A percentile compares a stretch with the other conserved stretches of the same genome.
These are phyloP conservation scores for Thelephora terrestris DNA, from an alignment of 1,284 basidiomycete genomes.

Conservation along the genomic window DNA sequence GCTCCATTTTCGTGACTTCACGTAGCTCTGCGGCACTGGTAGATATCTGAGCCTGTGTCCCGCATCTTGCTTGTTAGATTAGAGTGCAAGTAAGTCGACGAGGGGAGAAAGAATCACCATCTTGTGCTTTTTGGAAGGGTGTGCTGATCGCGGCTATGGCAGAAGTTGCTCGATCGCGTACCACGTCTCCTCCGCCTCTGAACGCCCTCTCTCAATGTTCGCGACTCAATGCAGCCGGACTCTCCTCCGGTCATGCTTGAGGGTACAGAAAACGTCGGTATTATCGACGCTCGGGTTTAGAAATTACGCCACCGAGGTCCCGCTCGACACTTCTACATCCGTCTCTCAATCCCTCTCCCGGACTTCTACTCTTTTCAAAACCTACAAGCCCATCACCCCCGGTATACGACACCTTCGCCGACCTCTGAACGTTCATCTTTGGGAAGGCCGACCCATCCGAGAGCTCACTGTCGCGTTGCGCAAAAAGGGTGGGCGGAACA, in stretches of 20 bases:
- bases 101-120: too few relatives aligned
- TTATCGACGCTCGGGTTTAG: slow-evolving; percentile 2
- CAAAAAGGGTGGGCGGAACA: slow-evolving; percentile 81
- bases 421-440: slow-evolving; percentile 76
- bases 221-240: slow-evolving; percentile 21
- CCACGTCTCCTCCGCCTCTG: background rate
- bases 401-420: slow-evolving; percentile 81
- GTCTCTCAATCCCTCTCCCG: slow-evolving; percentile 27
- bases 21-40: slow-evolving; percentile 69
- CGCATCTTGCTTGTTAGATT: too few relatives aligned
- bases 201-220: slow-evolving; percentile 14
- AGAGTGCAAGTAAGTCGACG: too few relatives aligned
- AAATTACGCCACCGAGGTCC: slow-evolving; percentile 24
- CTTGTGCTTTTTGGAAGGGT: too few relatives aligned
- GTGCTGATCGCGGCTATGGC: too few relatives aligned
- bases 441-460: slow-evolving; percentile 76
- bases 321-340: slow-evolving; percentile 14
- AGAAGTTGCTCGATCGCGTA: background rate
- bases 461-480: slow-evolving; percentile 77
- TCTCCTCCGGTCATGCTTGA: slow-evolving; percentile 20
- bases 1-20: slow-evolving; percentile 93
- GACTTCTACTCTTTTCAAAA: slow-evolving; percentile 65
- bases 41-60: slow-evolving; percentile 43
- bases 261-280: slow-evolving; percentile 9
- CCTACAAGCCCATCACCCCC: slow-evolving; percentile 83